Base-by-base conservation (phyloP, 2,329 filamentous ascomycete genomes). In the Aschersonia sp. region DNA sequence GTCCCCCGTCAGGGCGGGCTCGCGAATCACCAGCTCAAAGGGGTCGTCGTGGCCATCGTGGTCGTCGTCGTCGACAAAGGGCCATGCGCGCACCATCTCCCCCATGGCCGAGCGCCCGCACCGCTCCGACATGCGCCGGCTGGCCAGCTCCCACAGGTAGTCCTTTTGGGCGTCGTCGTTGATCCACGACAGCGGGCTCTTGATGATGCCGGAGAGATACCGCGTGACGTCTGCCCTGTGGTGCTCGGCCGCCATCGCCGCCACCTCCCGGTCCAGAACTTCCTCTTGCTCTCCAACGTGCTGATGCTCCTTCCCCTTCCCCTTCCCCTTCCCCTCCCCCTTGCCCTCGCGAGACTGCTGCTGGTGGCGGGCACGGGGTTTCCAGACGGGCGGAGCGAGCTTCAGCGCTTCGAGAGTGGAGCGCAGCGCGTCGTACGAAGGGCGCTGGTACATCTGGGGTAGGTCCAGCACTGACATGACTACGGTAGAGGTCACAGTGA, bases 1-100 rank as follows among this genome's bases (percentile, higher is more conserved):
- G 62, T 95, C 90, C 6, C 84, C 84, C 0, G 87, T 94, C 48
- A 97, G 70, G 1, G 88, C 81, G 2, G 92, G 92, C 61, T 98
- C 92, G 48, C 87, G 76, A 40, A 98, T 79, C 37, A 75, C 73
- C 45, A 98, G 69, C 43, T 81, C 73, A 54, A 88, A 73, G 1
- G 64, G 54, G 30, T 68, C 62, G 30, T 61, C 56, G 4, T 55
- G 50, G 9, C 51, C 44, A 12, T 48, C 54, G 43, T 12, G 40
- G 10, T 54, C 58, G 6, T 53, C 56, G 30, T 40, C 41, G 30
- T 37, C 48, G 12, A 51, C 56, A 52, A 79, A 75, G 2, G 73
- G 73, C 76, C 76, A 79, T 5, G 62, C 62, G 32, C 76, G 66
- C 5, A 67, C 70, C 32, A 79, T 71, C 49, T 77, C 74, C 11